Base-by-base conservation (phyloP, 1,284 basidiomycete species). In the Naganishia albida region DNA sequence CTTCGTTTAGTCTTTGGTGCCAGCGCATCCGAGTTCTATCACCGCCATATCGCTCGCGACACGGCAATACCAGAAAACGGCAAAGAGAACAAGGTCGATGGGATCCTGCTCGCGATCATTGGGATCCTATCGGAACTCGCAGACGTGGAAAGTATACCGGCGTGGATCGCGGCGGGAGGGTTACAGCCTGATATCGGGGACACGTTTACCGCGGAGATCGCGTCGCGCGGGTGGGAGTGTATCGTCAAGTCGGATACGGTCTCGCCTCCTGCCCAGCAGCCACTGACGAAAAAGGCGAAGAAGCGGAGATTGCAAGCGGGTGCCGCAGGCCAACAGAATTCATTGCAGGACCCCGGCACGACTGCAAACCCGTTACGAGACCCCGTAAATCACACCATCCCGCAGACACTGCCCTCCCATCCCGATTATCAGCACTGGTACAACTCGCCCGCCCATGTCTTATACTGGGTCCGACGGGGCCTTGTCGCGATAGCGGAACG, bases 101-200 rank as follows among this genome's bases (percentile, higher is more conserved):
- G 50, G 7, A 40, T 54, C 12, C 70, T 80, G 1, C 69, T 80
- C 12, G 77, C 72, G 7, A 75, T 77, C 16, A 69, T 79, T 30
- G 78, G 78, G 2, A 75, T 80, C 25, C 65, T 80, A 20, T 74
- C 78, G 38, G 74, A 69, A 10, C 51, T 78, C 44, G 46, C 67
- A 8, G 59, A 64, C 18, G 73, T 78, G 23, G 48, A 64, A 39
- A 76, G 75, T 62, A 71, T 80, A 7, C 77, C 78, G 1, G 71
- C 74, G 1, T 80, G 76, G 75, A 69, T 78, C 18, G 71, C 75
- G 28, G 65, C 67, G 6, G 77, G 77, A 2, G 74, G 74, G 0
- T 65, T 80, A n/a, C 69, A 30, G 25, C 67, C 67, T 8, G 42
- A 68, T 20, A 38, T 68, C 52, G 42, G 49, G 15, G 18, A 50